Percentiles rank a stretch among this genome's conserved stretches.
Evolutionary conservation across 2,329 filamentous ascomycete species (phyloP).

Genomic region (Neopestalotiopsis sp.): DNA sequence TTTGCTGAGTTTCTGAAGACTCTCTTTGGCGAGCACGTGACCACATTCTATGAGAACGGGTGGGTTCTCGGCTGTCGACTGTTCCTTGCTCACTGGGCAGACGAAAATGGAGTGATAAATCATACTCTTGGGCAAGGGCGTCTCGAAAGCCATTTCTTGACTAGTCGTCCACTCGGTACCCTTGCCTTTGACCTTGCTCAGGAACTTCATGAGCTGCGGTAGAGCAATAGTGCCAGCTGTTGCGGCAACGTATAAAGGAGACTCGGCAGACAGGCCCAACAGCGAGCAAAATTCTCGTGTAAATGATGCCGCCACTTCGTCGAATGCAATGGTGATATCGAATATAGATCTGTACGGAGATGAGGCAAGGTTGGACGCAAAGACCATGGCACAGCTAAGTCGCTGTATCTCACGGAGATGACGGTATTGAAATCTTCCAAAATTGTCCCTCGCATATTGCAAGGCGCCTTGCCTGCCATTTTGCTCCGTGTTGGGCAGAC

Average conservation of each 20-base stretch:
- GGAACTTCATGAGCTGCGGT: slow-evolving; percentile 86
- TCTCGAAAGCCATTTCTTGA: slow-evolving; percentile 85
- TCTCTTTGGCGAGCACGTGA: slow-evolving; percentile 89
- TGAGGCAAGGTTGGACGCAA: slow-evolving; percentile 70
- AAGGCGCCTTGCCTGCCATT: slow-evolving; percentile 71
- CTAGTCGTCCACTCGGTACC: slow-evolving; percentile 94
- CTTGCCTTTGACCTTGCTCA: slow-evolving; percentile 84
- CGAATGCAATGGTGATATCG: slow-evolving; percentile 75
- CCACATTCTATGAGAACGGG: slow-evolving; percentile 97
- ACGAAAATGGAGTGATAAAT: slow-evolving; percentile 97
- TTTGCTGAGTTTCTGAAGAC: slow-evolving; percentile 79
- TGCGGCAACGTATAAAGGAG: slow-evolving; percentile 88
- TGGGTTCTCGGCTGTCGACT: slow-evolving; percentile 90
- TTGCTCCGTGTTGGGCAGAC: slow-evolving; percentile 53
- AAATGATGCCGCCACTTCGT: slow-evolving; percentile 85
- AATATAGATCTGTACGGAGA: slow-evolving; percentile 86
- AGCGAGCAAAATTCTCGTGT: slow-evolving; percentile 94
- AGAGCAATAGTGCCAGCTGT: slow-evolving; percentile 93
- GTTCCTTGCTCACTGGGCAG: slow-evolving; percentile 95
- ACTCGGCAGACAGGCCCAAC: slow-evolving; percentile 87
- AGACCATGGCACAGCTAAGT: slow-evolving; percentile 82
- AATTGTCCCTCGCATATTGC: slow-evolving; percentile 76
- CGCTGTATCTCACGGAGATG: slow-evolving; percentile 82
- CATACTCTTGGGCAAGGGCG: slow-evolving; percentile 62
- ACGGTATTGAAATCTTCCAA: slow-evolving; percentile 73